Conservation (phyloP, 2,329 filamentous ascomycete species). For the Lachnellula occidentalis region DNA sequence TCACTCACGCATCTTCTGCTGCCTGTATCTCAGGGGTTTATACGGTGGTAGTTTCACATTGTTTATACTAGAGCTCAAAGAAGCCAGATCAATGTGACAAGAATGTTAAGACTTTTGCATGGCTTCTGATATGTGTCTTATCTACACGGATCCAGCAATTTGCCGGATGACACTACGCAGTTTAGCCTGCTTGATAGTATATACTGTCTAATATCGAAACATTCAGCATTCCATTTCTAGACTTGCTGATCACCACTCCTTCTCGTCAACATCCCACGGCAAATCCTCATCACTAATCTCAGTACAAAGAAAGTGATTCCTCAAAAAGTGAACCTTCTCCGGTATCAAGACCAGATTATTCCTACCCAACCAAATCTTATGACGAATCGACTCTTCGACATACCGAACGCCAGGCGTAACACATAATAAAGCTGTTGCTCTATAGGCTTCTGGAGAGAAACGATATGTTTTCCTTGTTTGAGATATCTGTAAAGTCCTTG, state of each 20-base stretch:
- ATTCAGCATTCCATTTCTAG: background rate
- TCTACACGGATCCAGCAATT: no score
- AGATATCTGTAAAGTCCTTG: no score
- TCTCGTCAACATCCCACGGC: constrained; percentile 9
- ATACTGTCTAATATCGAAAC: background rate
- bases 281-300: constrained; percentile 8
- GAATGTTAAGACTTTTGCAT: no score
- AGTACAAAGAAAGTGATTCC: constrained; percentile 6
- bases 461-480: no score
- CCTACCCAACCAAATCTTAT: background rate
- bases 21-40: no score
- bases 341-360: background rate
- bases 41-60: no score
- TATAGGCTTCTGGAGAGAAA: no score
- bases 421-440: no score
- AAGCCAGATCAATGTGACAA: no score
- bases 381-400: background rate
- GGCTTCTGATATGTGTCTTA: no score
- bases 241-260: constrained; percentile 8
- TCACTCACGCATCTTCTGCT: no score
- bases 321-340: background rate
- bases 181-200: background rate
- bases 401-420: background rate
- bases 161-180: background rate
- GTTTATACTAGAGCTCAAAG: no score